Conservation (phyloP, 1,284 basidiomycete genomes). For the Hemileia vastatrix region DNA sequence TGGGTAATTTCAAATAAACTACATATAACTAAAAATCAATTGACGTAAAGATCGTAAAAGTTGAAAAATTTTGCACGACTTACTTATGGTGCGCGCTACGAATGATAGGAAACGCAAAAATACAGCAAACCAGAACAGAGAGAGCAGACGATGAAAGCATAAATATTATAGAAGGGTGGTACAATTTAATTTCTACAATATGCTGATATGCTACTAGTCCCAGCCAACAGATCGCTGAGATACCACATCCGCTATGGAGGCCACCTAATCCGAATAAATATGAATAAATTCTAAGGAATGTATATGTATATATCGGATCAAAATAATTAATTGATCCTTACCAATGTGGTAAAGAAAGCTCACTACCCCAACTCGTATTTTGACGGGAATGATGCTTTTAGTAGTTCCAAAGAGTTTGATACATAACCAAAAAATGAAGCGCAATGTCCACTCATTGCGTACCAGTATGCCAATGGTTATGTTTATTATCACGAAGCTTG, state of each 20-base stretch:
- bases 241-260: slow-evolving; percentile 20
- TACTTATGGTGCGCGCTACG: slow-evolving; percentile 14
- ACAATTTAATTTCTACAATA: neutral
- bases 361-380: neutral
- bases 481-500: slow-evolving; percentile 1
- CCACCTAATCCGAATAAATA: too few relatives aligned
- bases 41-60: neutral
- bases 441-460: neutral
- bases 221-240: slow-evolving; percentile 17
- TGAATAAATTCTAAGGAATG: too few relatives aligned
- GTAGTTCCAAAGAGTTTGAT: neutral
- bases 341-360: slow-evolving; percentile 5
- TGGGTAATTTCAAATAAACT: slow-evolving; percentile 21
- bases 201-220: neutral
- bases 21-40: neutral
- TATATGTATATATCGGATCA: neutral
- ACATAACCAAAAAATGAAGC: neutral
- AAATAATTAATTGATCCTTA: slow-evolving; percentile 4
- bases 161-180: neutral
- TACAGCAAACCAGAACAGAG: slow-evolving; percentile 1
- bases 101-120: slow-evolving; percentile 8
- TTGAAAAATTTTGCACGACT: neutral
- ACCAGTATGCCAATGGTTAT: neutral
- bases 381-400: neutral
- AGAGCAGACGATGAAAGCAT: neutral